Percentiles rank a stretch among this genome's conserved stretches.
Evolutionary conservation across 371 early-diverging fungal species (phyloP).

Genomic region (Zopfochytrium polystomum): DNA sequence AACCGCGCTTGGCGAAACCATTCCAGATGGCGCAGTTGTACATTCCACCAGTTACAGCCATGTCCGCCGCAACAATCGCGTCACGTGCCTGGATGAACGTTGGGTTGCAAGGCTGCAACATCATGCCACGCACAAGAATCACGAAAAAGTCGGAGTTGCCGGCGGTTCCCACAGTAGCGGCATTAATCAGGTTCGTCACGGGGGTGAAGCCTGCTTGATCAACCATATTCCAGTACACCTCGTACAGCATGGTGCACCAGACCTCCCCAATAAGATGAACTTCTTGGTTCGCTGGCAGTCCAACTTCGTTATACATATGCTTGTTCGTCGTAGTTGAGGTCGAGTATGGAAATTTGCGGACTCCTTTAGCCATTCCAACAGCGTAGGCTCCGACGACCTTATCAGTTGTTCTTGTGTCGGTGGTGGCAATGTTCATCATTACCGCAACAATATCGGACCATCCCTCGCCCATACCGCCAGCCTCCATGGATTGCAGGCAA

Average conservation of each 20-base stretch:
- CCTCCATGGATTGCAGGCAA: conserved; percentile 32
- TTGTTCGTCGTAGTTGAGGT: conserved; percentile 32
- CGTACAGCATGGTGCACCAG: conserved; percentile 63
- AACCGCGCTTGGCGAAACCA: too few relatives aligned
- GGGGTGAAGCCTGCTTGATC: conserved; percentile 53
- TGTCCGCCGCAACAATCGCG: conserved; percentile 35
- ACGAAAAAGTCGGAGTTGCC: conserved; percentile 28
- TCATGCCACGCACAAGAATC: conserved; percentile 18
- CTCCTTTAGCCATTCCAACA: conserved; percentile 36
- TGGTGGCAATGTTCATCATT: conserved; percentile 49
- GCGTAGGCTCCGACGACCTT: conserved; percentile 10
- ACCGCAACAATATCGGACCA: too few relatives aligned
- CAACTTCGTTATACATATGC: conserved; percentile 15
- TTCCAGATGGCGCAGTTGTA: conserved; percentile 24
- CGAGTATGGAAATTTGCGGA: conserved; percentile 37
- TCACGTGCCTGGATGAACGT: conserved; percentile 35
- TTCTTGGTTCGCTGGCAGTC: conserved; percentile 7
- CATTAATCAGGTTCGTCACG: neutral
- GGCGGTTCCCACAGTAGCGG: conserved; percentile 8
- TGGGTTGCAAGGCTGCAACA: conserved; percentile 40
- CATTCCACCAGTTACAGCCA: conserved; percentile 19
- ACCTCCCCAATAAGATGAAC: conserved; percentile 40
- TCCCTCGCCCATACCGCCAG: too few relatives aligned
- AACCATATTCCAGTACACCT: conserved; percentile 80
- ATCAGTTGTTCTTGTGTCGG: conserved; percentile 3